Base-by-base conservation (phyloP, 179 eudicot species). In the Amaranthus tricolor region DNA sequence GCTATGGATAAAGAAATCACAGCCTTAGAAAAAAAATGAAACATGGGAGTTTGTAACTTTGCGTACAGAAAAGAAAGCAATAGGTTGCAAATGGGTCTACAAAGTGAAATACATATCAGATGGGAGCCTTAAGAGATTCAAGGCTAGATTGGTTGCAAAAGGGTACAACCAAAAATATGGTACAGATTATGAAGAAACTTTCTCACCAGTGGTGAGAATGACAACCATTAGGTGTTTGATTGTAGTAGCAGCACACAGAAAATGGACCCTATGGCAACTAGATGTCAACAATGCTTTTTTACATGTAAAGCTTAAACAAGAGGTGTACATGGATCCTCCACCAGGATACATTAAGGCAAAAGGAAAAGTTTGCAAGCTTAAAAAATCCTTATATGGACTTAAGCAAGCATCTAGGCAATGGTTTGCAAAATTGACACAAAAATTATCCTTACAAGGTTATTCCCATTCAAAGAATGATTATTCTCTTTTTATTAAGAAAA, bases 201-300 rank as follows among this genome's bases (percentile, higher is more conserved):
- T 52, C 31, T n/a, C 73, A 19, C 62, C 51, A 21, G 73, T 70
- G 17, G 62, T 62, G 9, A 70, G 31, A 14, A 70, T 54, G 62
- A 53, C n/a, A n/a, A n/a, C n/a, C n/a, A n/a, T n/a, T n/a, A n/a
- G n/a, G n/a, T n/a, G n/a, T 44, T 10, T 59, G 0, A 6, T 71
- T 1, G 66, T 56, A 4, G 54, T 71, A 2, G 50, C 15, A 5
- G 43, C 74, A 1, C 45, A 13, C 14, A 71, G n/a, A 9, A 2
- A 47, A 14, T 71, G 55, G 66, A 1, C 6, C 0, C 8, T 50
- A 4, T 17, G 6, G 16, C 74, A 71, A 17, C 14, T 71, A 5
- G 64, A 56, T 40, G 24, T 44, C n/a, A n/a, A n/a, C n/a, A n/a
- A n/a, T n/a, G n/a, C n/a, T n/a, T n/a, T n/a, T n/a, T n/a, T n/a